Evolutionary conservation across 2,329 filamentous ascomycete species (phyloP).

Genomic region (Aspergillus ruber): DNA sequence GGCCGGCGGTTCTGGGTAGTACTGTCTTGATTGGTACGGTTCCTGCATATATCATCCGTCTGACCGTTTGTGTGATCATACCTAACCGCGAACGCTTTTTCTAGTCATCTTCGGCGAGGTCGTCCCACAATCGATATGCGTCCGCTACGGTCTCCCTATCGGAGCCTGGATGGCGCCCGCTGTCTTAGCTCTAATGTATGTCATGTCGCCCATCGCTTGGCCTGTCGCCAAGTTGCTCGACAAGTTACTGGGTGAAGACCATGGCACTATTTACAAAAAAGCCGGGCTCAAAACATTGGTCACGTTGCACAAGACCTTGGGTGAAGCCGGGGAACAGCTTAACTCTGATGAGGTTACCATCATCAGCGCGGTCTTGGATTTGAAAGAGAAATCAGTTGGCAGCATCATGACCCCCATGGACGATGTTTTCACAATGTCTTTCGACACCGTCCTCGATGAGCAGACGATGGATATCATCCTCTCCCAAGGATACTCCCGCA

Average conservation of each 20-base stretch:
- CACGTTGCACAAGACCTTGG: conserved; percentile 85
- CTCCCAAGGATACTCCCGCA: conserved; percentile 88
- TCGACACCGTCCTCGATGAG: conserved; percentile 87
- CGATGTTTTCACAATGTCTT: conserved; percentile 94
- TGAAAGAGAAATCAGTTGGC: conserved; percentile 92
- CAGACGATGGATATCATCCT: conserved; percentile 90
- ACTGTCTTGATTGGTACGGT: conserved; percentile 82
- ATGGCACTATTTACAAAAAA: conserved; percentile 97
- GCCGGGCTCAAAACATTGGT: conserved; percentile 94
- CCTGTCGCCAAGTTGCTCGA: conserved; percentile 94
- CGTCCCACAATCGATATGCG: conserved; percentile 90
- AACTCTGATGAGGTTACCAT: conserved; percentile 99
- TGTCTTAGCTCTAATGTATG: conserved; percentile 83
- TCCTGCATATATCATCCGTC: background rate
- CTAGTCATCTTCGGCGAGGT: conserved; percentile 97
- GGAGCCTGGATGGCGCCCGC: conserved; percentile 88
- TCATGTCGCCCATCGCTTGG: conserved; percentile 84
- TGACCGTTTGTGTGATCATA: background rate
- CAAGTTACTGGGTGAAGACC: conserved; percentile 84
- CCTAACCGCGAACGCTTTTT: background rate
- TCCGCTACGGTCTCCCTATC: conserved; percentile 90
- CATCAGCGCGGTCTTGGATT: conserved; percentile 89
- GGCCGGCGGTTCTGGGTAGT: conserved; percentile 87
- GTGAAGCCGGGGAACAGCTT: conserved; percentile 74
- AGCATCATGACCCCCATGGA: conserved; percentile 98